Percentiles rank a stretch among this genome's conserved stretches.
Conservation (phyloP, 768 basidiomycete species). For the Amanita molliuscula region DNA sequence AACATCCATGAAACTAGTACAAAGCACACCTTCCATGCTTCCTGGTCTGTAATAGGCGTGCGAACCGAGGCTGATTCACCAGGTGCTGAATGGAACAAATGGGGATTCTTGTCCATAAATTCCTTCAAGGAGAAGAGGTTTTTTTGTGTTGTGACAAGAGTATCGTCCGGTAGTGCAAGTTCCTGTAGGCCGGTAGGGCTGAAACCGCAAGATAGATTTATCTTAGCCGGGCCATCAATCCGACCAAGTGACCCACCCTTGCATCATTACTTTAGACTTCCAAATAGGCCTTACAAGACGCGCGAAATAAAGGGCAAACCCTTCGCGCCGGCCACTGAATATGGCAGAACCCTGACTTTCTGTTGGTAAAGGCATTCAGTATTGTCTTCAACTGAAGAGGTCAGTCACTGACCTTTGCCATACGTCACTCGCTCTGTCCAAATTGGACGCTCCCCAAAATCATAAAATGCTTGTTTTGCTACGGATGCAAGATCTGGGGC, state of each 20-base stretch:
- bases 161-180: slow-evolving; percentile 52
- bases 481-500: slow-evolving; percentile 55
- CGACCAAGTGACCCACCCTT: slow-evolving; percentile 33
- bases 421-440: slow-evolving; percentile 74
- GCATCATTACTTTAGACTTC: slow-evolving; percentile 66
- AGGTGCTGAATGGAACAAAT: slow-evolving; percentile 76
- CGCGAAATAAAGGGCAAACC: slow-evolving; percentile 78
- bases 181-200: slow-evolving; percentile 32
- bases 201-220: background rate
- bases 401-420: slow-evolving; percentile 46
- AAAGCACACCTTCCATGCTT: slow-evolving; percentile 72
- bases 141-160: slow-evolving; percentile 63
- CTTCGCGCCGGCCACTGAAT: slow-evolving; percentile 85
- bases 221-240: background rate
- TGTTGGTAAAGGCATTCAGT: slow-evolving; percentile 21
- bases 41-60: slow-evolving; percentile 58
- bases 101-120: slow-evolving; percentile 72
- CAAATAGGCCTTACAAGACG: slow-evolving; percentile 81
- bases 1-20: background rate
- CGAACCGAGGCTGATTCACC: slow-evolving; percentile 55
- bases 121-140: slow-evolving; percentile 71
- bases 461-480: slow-evolving; percentile 82
- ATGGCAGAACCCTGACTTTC: slow-evolving; percentile 64
- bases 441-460: slow-evolving; percentile 74
- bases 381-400: background rate